Percentiles rank a stretch among this genome's conserved stretches.
Evolutionary conservation across 2,329 filamentous ascomycete species (phyloP).

Genomic region (Hypoxylon sp.): DNA sequence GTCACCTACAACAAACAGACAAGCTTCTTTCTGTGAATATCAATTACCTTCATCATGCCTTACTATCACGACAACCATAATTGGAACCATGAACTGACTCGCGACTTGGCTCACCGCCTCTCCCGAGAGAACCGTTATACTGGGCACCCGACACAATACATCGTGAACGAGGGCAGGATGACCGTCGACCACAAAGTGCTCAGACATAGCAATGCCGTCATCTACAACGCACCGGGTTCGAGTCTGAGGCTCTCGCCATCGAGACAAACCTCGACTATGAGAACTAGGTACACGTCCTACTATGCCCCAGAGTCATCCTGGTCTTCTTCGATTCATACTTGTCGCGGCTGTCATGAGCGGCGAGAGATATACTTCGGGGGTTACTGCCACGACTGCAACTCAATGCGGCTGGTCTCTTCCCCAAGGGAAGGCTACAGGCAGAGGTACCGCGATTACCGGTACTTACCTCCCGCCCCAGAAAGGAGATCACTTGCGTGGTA

Average conservation of each 20-base stretch:
- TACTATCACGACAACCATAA: constrained; percentile 31
- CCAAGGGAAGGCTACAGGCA: constrained; percentile 14
- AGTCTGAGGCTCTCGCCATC: constrained; percentile 41
- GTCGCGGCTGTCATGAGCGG: constrained; percentile 40
- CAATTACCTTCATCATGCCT: constrained; percentile 38
- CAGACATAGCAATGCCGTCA: constrained; percentile 46
- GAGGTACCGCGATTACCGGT: constrained; percentile 17
- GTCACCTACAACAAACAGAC: not conserved
- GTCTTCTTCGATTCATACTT: constrained; percentile 24
- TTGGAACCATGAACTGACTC: constrained; percentile 27
- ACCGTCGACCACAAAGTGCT: constrained; percentile 45
- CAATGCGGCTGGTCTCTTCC: constrained; percentile 4
- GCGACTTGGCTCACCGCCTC: constrained; percentile 42
- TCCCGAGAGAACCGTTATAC: constrained; percentile 39
- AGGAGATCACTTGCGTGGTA: constrained; percentile 36
- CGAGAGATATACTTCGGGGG: constrained; percentile 35
- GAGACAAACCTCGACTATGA: not conserved
- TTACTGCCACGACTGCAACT: constrained; percentile 48
- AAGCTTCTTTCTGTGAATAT: not conserved
- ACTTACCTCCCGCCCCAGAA: constrained; percentile 29
- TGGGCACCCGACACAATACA: constrained; percentile 44
- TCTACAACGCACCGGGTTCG: constrained; percentile 51
- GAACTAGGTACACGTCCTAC: not conserved
- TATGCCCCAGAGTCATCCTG: constrained; percentile 3
- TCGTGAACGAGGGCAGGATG: constrained; percentile 52